These are phyloP conservation scores for Fusarium verticillioides DNA, from an alignment of 2,329 filamentous ascomycete genomes.

Conservation along the genomic window DNA sequence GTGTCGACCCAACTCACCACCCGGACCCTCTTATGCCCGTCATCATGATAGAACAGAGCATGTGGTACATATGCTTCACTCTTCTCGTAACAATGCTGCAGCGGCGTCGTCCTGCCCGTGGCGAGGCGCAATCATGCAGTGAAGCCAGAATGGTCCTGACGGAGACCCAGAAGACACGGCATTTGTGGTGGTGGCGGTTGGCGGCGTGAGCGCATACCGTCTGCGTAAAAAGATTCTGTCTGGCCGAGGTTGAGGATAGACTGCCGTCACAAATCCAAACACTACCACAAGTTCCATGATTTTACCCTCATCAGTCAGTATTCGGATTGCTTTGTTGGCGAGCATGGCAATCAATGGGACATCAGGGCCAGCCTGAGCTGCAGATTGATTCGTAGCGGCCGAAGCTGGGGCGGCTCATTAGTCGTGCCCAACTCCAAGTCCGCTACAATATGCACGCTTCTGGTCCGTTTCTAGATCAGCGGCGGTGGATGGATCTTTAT, in stretches of 20 bases:
- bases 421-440: conserved; percentile 38
- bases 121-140: conserved; percentile 14
- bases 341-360: background rate
- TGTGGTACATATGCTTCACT: background rate
- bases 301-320: conserved; percentile 18
- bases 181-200: conserved; percentile 22
- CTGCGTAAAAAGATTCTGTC: background rate
- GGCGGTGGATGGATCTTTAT: conserved; percentile 40
- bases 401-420: conserved; percentile 45
- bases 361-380: conserved; percentile 32
- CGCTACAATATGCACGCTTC: conserved; percentile 44
- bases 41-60: background rate
- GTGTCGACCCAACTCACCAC: conserved; percentile 21
- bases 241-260: conserved; percentile 13
- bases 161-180: background rate
- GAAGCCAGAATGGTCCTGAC: conserved; percentile 9
- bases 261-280: conserved; percentile 13
- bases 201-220: conserved; percentile 3
- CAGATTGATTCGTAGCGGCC: conserved; percentile 42
- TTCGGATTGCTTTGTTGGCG: conserved; percentile 19
- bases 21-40: background rate
- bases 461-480: conserved; percentile 48
- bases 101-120: conserved; percentile 10
- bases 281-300: conserved; percentile 29
- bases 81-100: conserved; percentile 3